Base-by-base conservation (phyloP, 2,329 filamentous ascomycete species). In the Aspergillus sp. region DNA sequence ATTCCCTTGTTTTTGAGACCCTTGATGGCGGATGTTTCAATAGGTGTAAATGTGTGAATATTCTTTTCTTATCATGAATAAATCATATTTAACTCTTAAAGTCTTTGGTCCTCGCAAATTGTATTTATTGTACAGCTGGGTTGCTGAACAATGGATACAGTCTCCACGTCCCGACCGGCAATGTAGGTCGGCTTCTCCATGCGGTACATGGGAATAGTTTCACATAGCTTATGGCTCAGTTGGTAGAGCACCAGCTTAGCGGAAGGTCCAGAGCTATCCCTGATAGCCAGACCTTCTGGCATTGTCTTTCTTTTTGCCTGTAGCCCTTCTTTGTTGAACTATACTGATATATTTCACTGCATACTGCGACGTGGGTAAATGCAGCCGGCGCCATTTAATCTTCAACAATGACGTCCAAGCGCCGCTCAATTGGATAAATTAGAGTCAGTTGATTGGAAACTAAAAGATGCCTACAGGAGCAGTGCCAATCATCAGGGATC, bases 41-140 rank as follows among this genome's bases (percentile, higher is more conserved):
- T 66, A 66, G 65, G 64, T 68, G 66, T 67, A 68, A 68, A 67
- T 66, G 52, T 66, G 64, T 66, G 61, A 60, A 64, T 62, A 60
- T 61, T 58, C 35, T 50, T 59, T 56, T 60, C 57, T 53, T 55
- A 9, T 37, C 35, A 37, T n/a, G 35, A 37, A 37, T 59, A 17
- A 52, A 56, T 47, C 49, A 48, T 41, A 37, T 37, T 37, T 31
- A 31, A 31, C 27, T 31, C 27, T 31, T 25, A 3, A 31, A 31
- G 9, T 11, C 9, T 31, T 4, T 31, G 9, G 9, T 4, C 27
- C 9, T 27, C 2, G 9, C 11, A 31, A 11, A 31, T 11, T 31
- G 27, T 31, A 21, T 21, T 21, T 21, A 21, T 4, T 21, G 21
- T 4, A 31, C 27, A 11, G 27, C 9, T 31, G 27, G 11, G 27